Percentiles rank a stretch among this genome's conserved stretches.
Evolutionary conservation across 129 eudicot species (phyloP).

Genomic region (Gnaphalium uliginosum): DNA sequence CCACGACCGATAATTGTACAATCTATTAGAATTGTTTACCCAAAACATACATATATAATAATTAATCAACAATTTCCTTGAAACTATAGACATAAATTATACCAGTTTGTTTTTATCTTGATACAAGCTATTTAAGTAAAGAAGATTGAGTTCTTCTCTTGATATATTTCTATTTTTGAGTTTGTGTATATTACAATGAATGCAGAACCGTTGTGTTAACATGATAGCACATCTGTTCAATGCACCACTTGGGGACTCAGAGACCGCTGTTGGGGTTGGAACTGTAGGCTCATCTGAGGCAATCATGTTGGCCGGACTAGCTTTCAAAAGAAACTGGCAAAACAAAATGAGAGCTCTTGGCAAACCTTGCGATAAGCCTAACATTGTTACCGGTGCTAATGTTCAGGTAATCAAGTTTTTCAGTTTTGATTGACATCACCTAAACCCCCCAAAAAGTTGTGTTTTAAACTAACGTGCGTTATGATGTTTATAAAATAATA

Average conservation of each 20-base stretch:
- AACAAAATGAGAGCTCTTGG: conserved; percentile 72
- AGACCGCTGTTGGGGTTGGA: conserved; percentile 74
- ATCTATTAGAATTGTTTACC: too few relatives aligned
- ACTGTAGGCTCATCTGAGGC: conserved; percentile 96
- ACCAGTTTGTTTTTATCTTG: too few relatives aligned
- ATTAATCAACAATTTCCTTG: too few relatives aligned
- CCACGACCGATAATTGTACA: too few relatives aligned
- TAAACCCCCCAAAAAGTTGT: not conserved
- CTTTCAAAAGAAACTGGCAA: conserved; percentile 91
- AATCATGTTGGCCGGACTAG: conserved; percentile 87
- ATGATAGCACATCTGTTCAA: conserved; percentile 82
- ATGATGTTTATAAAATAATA: not conserved
- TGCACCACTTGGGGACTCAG: conserved; percentile 77
- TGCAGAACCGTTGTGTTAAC: conserved; percentile 87
- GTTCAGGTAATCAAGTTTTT: conserved; percentile 53
- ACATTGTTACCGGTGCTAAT: conserved; percentile 93
- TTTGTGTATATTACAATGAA: not conserved
- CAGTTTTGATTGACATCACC: not conserved
- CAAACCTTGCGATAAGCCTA: conserved; percentile 78
- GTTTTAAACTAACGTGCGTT: not conserved
- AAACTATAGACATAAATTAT: too few relatives aligned
- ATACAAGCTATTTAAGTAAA: too few relatives aligned
- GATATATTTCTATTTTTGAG: not conserved
- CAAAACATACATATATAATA: too few relatives aligned
- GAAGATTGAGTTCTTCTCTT: too few relatives aligned